phyloP scores from a whole-genome alignment of 1,139 yeast genomes.

The Nakaseomyces kungkrabaensis region DNA sequence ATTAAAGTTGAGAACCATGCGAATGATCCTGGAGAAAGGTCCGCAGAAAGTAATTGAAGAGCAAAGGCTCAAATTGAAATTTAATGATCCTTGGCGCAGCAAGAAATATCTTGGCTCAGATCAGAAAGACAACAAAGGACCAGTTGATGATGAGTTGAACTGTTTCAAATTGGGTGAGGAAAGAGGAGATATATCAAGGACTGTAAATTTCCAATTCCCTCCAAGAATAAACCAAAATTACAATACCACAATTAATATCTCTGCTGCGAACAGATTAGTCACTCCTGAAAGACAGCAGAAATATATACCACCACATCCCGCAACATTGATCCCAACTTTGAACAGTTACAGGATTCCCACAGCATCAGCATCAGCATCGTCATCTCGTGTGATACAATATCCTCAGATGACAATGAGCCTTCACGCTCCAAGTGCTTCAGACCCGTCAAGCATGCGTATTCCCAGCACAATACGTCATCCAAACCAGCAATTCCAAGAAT shows the following conservation, averaged over 20 bases:
- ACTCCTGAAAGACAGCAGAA: background rate
- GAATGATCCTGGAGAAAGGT: background rate
- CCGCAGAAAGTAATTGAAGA: background rate
- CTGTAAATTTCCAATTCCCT: conserved; percentile 3
- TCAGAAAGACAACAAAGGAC: background rate
- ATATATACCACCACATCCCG: background rate
- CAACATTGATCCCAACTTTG: background rate
- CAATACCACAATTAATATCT: background rate
- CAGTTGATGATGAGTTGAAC: background rate
- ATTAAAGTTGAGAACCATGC: background rate
- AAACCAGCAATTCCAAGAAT: background rate
- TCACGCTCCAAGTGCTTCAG: background rate
- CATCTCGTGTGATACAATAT: background rate
- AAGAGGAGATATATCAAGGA: background rate
- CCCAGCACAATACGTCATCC: background rate
- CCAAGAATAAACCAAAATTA: background rate
- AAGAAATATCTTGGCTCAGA: background rate
- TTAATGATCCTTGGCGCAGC: background rate
- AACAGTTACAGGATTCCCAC: background rate
- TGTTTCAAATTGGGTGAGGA: background rate
- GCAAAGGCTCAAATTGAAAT: background rate
- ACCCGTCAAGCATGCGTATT: background rate
- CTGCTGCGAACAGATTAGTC: background rate
- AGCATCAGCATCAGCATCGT: too few species aligned
- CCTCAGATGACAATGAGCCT: background rate